Percentiles rank a stretch among this genome's conserved stretches.
These are phyloP conservation scores for Entomortierella beljakovae DNA, from an alignment of 192 early-diverging fungal genomes.

Conservation along the genomic window DNA sequence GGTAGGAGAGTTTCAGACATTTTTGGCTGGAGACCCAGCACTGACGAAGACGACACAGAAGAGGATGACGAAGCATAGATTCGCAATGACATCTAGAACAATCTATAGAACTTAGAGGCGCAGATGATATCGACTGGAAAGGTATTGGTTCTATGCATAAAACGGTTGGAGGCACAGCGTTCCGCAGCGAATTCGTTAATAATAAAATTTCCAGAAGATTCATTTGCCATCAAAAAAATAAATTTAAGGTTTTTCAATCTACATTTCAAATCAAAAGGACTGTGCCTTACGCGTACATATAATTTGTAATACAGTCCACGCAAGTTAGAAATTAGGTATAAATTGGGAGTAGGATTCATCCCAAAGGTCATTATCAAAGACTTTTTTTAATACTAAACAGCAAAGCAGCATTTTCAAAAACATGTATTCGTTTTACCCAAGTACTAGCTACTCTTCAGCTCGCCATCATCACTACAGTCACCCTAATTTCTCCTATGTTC, in stretches of 20 bases:
- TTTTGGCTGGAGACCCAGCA: not conserved
- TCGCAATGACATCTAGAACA: not conserved
- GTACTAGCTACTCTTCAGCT: not conserved
- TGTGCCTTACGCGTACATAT: no score
- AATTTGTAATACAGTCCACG: no score
- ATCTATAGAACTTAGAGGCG: no score
- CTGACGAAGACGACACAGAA: slow-evolving; percentile 7
- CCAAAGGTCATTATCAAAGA: no score
- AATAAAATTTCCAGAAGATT: no score
- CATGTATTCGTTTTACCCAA: slow-evolving; percentile 11
- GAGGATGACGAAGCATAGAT: slow-evolving; percentile 11
- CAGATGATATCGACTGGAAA: not conserved
- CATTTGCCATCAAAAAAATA: no score
- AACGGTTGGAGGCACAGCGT: no score
- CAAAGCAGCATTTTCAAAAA: not conserved
- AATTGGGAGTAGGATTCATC: no score
- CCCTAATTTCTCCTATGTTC: not conserved
- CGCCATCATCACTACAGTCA: not conserved
- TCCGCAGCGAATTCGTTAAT: no score
- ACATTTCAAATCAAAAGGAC: no score
- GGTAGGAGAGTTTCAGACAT: not conserved
- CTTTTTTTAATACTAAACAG: not conserved
- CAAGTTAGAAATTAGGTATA: no score
- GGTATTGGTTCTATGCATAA: not conserved
- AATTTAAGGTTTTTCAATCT: no score